Evolutionary conservation across 179 eudicot species (phyloP), one percentile per base, ranked within the genome.

Genomic region (Corrigiola litoralis): DNA sequence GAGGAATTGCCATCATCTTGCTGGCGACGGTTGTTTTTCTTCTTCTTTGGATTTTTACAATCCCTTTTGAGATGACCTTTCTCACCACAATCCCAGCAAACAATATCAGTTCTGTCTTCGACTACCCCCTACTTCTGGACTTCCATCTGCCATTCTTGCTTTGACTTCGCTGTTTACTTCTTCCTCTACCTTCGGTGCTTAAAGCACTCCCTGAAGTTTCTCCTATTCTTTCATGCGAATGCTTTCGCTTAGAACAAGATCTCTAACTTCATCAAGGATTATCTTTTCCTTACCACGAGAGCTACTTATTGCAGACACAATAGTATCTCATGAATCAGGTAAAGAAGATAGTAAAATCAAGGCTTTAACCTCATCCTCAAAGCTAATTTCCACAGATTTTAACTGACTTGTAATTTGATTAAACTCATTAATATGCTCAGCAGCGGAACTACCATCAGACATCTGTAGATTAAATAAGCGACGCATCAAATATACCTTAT

Each of bases 361-460:
- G 11, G 52, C 73, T 3, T 25, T 37, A 12, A 60, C 23, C 24
- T 69, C 37, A 38, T 69, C 54, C n/a, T 61, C 66, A 49, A 69
- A 69, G 1, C 28, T 32, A 7, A 31, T 62, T 2, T 46, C n/a
- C 5, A 62, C 42, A 11, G 29, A 62, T 2, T 11, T 7, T 10
- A 69, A n/a, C 17, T 51, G 18, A 31, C 18, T 31, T 1, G 42
- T 48, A 2, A n/a, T n/a, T n/a, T n/a, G n/a, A n/a, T n/a, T n/a
- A n/a, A n/a, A n/a, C n/a, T n/a, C n/a, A n/a, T n/a, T n/a, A n/a
- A n/a, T n/a, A n/a, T n/a, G n/a, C n/a, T n/a, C n/a, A n/a, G n/a
- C n/a, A n/a, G n/a, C n/a, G n/a, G n/a, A n/a, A n/a, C n/a, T n/a
- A n/a, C n/a, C n/a, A n/a, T n/a, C n/a, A n/a, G n/a, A n/a, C 61